Percentiles rank a stretch among this genome's conserved stretches.
phyloP scores from a whole-genome alignment of 179 eudicot genomes.

The Camellia oleifera region DNA sequence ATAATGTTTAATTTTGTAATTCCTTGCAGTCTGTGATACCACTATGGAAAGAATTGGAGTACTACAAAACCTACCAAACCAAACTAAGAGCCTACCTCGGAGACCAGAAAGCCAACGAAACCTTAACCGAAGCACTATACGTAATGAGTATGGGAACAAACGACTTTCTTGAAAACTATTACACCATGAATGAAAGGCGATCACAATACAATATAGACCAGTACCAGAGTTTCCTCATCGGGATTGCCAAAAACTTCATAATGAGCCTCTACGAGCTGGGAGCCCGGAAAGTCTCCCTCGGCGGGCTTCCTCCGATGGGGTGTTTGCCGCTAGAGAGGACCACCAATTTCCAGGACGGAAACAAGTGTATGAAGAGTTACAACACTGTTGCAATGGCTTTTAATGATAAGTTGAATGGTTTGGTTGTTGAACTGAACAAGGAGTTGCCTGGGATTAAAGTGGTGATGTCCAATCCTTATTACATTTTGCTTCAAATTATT shows the following conservation, averaged over 20 bases:
- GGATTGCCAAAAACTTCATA: slow-evolving; percentile 38
- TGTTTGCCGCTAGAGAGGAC: slow-evolving; percentile 80
- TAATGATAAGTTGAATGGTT: slow-evolving; percentile 43
- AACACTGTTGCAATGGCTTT: slow-evolving; percentile 54
- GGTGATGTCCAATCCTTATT: slow-evolving; percentile 55
- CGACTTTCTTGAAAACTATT: slow-evolving; percentile 78
- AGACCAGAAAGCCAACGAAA: slow-evolving; percentile 35
- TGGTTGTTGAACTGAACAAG: slow-evolving; percentile 42
- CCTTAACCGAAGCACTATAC: slow-evolving; percentile 44
- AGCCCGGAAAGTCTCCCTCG: slow-evolving; percentile 58
- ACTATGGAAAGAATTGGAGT: slow-evolving; percentile 59
- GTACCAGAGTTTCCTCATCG: slow-evolving; percentile 44
- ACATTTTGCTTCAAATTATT: slow-evolving; percentile 27
- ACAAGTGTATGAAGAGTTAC: slow-evolving; percentile 41
- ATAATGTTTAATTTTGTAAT: too few species aligned
- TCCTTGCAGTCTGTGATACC: slow-evolving; percentile 67
- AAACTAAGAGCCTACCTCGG: slow-evolving; percentile 48
- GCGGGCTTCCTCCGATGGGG: slow-evolving; percentile 74
- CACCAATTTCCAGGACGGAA: slow-evolving; percentile 24
- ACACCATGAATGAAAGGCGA: slow-evolving; percentile 29
- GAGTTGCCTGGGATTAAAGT: slow-evolving; percentile 45
- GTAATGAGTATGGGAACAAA: slow-evolving; percentile 68
- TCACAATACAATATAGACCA: slow-evolving; percentile 31
- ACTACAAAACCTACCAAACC: slow-evolving; percentile 68
- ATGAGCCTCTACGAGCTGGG: slow-evolving; percentile 47